These are phyloP conservation scores for Datura wrightii DNA, from an alignment of 257 asterid genomes.

Conservation along the genomic window DNA sequence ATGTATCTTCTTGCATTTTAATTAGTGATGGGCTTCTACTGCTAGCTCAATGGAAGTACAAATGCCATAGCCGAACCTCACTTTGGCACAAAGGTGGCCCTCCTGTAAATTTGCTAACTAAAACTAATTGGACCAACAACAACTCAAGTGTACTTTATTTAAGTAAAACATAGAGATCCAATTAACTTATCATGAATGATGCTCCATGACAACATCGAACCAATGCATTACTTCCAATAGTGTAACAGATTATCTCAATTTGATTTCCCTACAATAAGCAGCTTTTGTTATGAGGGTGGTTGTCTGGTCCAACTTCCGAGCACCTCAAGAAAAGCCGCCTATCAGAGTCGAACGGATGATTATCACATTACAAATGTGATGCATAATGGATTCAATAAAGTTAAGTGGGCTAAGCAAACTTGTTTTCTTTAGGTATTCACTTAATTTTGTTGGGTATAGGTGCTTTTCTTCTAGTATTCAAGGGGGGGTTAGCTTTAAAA, in stretches of 20 bases:
- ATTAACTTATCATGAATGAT: not conserved
- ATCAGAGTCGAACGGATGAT: not conserved
- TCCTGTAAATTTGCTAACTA: not conserved
- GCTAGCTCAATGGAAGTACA: slow-evolving; percentile 13
- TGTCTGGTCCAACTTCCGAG: not conserved
- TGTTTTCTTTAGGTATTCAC: not conserved
- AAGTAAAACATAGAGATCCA: not conserved
- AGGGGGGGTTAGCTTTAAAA: not conserved
- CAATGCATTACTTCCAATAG: not conserved
- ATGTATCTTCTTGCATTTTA: slow-evolving; percentile 15
- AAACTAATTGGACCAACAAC: not conserved
- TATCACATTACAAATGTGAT: not conserved
- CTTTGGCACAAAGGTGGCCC: not conserved
- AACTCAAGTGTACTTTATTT: not conserved
- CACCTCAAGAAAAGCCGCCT: not conserved
- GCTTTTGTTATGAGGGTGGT: not conserved
- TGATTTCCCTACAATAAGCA: not conserved
- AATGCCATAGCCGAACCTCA: not conserved
- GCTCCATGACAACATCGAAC: not conserved
- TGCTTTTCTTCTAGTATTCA: not conserved
- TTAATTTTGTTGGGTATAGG: not conserved
- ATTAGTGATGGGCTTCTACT: not conserved
- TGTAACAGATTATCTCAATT: slow-evolving; percentile 4
- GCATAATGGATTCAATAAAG: not conserved
- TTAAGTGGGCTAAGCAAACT: not conserved